phyloP scores from a whole-genome alignment of 2,329 filamentous ascomycete species.

The Clarireedia monteithiana region DNA sequence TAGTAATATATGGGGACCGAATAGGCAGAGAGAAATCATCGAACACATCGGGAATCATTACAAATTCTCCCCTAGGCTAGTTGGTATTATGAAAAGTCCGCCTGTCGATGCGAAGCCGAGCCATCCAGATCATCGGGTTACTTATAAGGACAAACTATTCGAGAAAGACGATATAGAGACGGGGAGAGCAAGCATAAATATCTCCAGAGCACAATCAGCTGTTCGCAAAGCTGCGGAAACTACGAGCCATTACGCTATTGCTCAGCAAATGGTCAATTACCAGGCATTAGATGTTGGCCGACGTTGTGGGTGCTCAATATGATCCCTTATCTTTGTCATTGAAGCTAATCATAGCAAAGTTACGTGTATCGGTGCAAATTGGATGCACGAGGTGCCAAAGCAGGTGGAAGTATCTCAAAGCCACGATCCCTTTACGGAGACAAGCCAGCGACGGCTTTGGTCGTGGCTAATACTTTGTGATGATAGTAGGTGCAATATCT shows the following conservation, averaged over 20 bases:
- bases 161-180: constrained; percentile 22
- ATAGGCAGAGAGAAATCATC: constrained; percentile 48
- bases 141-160: constrained; percentile 10
- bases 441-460: constrained; percentile 47
- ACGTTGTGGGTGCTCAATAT: constrained; percentile 40
- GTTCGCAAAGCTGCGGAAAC: neutral
- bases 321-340: neutral
- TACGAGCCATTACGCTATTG: constrained; percentile 39
- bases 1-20: constrained; percentile 65
- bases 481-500: constrained; percentile 41
- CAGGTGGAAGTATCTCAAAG: constrained; percentile 1
- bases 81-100: constrained; percentile 54
- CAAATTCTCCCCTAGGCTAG: constrained; percentile 59
- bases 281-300: constrained; percentile 63
- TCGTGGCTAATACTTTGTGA: constrained; percentile 64
- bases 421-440: constrained; percentile 31
- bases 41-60: constrained; percentile 51
- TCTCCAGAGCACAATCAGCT: neutral
- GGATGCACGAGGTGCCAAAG: constrained; percentile 37
- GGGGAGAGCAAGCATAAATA: constrained; percentile 13
- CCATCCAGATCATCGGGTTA: constrained; percentile 9
- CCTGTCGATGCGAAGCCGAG: constrained; percentile 31
- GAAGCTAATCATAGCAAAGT: constrained; percentile 35
- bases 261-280: constrained; percentile 68
- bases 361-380: constrained; percentile 66